Evolutionary conservation across 139 green algal genomes (phyloP), one percentile per base, ranked within the genome.

Genomic region (Picochlorum sp.): DNA sequence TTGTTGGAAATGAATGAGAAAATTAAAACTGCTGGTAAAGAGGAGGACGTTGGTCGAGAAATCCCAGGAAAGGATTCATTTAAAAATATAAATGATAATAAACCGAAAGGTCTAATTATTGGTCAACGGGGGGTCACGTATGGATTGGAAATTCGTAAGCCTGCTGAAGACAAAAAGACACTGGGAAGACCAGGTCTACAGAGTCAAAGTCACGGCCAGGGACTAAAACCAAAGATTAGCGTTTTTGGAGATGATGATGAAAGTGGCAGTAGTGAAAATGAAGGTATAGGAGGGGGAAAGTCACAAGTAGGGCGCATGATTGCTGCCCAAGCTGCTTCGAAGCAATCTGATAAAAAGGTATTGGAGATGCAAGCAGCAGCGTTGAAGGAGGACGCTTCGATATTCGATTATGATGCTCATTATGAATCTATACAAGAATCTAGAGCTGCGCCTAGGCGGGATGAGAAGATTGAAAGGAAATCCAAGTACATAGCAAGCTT

Each of bases 351-450:
- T 39, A 69, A 67, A 24, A 79, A 79, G 62, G 72, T 78, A 24
- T 1, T 84, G 22, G 58, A 84, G 16, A 59, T 84, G 67, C 86
- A 93, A 26, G 80, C 78, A n/a, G 72, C 70, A 5, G 91, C 89
- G 2, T 57, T 97, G n/a, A 75, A 74, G 8, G 68, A 95, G 57
- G 91, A 98, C 57, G 75, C 91, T 0, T 81, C 68, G 2, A 80
- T 87, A 1, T 98, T 98, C 53, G 89, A 97, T 61, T 98, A 98
- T 63, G 91, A 98, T 49, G 56, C 43, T 25, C 78, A 86, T 14
- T 97, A 90, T 51, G 91, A 97, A 33, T 65, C 54, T 59, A 90
- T 97, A 4, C 81, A 86, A 9, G 54, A 77, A 43, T 41, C 76
- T 3, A 66, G 75, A 8, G 54, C 60, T 35, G 62, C 75, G 45